phyloP scores from a whole-genome alignment of 2,329 filamentous ascomycete genomes.

The Ophiocordyceps robertsii region DNA sequence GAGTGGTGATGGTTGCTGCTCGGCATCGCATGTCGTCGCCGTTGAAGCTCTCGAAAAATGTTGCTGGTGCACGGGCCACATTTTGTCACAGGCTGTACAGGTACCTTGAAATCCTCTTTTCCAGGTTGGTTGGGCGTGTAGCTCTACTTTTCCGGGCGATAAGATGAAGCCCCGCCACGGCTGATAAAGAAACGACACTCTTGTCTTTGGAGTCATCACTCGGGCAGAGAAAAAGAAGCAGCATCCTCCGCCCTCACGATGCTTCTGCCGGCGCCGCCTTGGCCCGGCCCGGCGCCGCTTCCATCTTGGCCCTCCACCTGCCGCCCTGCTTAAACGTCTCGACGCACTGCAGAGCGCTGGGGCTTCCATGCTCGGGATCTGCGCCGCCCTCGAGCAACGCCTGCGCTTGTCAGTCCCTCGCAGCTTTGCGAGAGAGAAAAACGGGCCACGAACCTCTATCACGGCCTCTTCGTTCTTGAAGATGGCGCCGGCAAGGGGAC shows the following conservation, averaged over 20 bases:
- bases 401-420: conserved; percentile 11
- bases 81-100: not conserved
- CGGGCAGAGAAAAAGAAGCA: not conserved
- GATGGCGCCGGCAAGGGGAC: conserved; percentile 55
- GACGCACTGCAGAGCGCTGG: conserved; percentile 34
- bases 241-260: not conserved
- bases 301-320: conserved; percentile 35
- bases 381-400: conserved; percentile 36
- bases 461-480: conserved; percentile 59
- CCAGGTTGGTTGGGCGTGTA: not conserved
- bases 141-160: not conserved
- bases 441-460: conserved; percentile 35
- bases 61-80: conserved; percentile 17
- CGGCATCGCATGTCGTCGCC: conserved; percentile 16
- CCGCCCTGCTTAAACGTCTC: conserved; percentile 39
- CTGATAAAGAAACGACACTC: not conserved
- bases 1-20: not conserved
- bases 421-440: too few relatives aligned
- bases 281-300: conserved; percentile 31
- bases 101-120: not conserved
- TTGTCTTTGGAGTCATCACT: too few relatives aligned
- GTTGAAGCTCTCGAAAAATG: conserved; percentile 28
- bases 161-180: not conserved
- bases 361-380: conserved; percentile 37
- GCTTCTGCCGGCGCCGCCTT: conserved; percentile 16